These are phyloP conservation scores for Xylaria sp. DNA, from an alignment of 2,329 filamentous ascomycete genomes.

Conservation along the genomic window DNA sequence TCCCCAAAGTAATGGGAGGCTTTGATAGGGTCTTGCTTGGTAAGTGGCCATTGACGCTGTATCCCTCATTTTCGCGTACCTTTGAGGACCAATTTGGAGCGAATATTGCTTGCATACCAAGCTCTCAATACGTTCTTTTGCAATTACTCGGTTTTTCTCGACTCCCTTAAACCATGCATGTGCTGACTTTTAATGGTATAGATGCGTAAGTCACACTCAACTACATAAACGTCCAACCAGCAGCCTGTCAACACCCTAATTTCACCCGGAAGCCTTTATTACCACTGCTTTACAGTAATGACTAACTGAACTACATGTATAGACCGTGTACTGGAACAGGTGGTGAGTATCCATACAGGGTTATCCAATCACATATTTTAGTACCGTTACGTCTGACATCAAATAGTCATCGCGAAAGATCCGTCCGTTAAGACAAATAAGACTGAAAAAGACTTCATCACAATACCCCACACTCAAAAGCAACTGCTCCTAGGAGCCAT, in stretches of 20 bases:
- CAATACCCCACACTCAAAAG: constrained; percentile 93
- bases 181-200: constrained; percentile 19
- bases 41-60: constrained; percentile 4
- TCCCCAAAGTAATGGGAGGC: constrained; percentile 92
- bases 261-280: neutral
- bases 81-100: neutral
- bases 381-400: constrained; percentile 4
- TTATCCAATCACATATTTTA: neutral
- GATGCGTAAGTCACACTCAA: constrained; percentile 62
- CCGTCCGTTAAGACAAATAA: constrained; percentile 98
- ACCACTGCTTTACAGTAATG: neutral
- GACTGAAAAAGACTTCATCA: constrained; percentile 92
- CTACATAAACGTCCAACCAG: neutral
- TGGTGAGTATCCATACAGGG: constrained; percentile 50
- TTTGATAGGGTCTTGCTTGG: constrained; percentile 79
- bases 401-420: constrained; percentile 86
- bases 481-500: constrained; percentile 93
- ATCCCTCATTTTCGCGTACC: neutral
- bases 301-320: constrained; percentile 66
- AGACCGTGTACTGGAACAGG: constrained; percentile 93
- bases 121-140: neutral
- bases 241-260: neutral
- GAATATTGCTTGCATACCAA: neutral
- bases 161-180: too few relatives aligned
- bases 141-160: neutral